Base-by-base conservation (phyloP, 2,329 filamentous ascomycete genomes). In the Ceratocystis cubensis region DNA sequence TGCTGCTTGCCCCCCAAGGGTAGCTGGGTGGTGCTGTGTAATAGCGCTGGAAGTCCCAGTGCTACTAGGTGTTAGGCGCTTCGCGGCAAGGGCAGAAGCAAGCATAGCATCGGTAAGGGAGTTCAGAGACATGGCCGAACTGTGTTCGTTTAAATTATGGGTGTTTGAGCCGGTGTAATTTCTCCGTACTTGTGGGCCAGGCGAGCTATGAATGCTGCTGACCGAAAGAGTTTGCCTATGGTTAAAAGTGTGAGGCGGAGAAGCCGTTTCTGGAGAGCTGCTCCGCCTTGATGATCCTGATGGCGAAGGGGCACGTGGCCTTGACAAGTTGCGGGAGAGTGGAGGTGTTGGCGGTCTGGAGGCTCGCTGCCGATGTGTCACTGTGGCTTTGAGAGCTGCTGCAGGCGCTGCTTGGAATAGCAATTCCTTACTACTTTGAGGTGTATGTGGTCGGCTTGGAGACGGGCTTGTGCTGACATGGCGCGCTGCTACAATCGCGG, bases 61-160 rank as follows among this genome's bases (percentile, higher is more conserved):
- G 69, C 74, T 75, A 67, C 75, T 76, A 59, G 73, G 78, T 64
- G 73, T 77, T 65, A 75, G 77, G 69, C 84, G 83, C 1, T 85
- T 80, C 0, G 87, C 84, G 4, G 89, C 89, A 0, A 92, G 78
- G 28, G 86, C 88, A 1, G 88, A 85, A 1, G 88, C 88, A 71
- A 92, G 82, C 67, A 92, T 90, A 69, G 89, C 89, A 71, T 84
- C 84, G 13, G 88, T 85, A 6, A 92, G 81, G 0, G 85, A 85
- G 67, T 86, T 82, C 8, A 89, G 79, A 0, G 82, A 81, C 33
- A 86, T 78, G 64, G 71, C 28, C 7, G 56, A 37, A 15, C 17
- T 59, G 17, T 25, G 44, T 5, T 57, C 61, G 10, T 13, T 10
- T 59, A 1, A 59, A 33, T 33, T 13, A n/a, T 17, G 25, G 8